phyloP scores from a whole-genome alignment of 1,139 yeast genomes.

The Hyphopichia pseudoburtonii region DNA sequence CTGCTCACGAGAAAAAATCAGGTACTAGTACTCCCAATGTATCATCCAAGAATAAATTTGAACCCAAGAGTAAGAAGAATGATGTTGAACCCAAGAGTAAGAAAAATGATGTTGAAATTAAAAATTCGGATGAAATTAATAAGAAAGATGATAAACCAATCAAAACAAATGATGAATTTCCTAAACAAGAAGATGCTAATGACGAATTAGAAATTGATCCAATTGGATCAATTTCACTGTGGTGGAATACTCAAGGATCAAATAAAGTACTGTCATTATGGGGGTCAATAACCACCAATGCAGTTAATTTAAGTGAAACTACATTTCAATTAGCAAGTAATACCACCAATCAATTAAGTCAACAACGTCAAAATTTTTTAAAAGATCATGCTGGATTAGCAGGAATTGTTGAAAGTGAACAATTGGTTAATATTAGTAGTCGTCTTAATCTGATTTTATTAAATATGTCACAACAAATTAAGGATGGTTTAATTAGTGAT shows the following conservation, averaged over 20 bases:
- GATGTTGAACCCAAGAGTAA: slow-evolving; percentile 7
- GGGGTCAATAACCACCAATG: slow-evolving; percentile 55
- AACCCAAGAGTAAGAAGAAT: slow-evolving; percentile 28
- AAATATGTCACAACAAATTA: slow-evolving; percentile 43
- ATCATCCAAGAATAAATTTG: slow-evolving; percentile 18
- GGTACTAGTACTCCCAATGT: slow-evolving; percentile 17
- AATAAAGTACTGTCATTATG: slow-evolving; percentile 69
- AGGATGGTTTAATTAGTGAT: slow-evolving; percentile 68
- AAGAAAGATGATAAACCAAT: slow-evolving; percentile 7
- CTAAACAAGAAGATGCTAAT: slow-evolving; percentile 8
- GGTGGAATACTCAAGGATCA: slow-evolving; percentile 84
- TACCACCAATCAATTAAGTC: slow-evolving; percentile 45
- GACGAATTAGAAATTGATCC: slow-evolving; percentile 53
- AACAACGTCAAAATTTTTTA: slow-evolving; percentile 40
- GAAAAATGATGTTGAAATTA: background rate
- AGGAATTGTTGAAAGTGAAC: slow-evolving; percentile 24
- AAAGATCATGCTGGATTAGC: slow-evolving; percentile 17
- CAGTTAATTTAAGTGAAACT: slow-evolving; percentile 40
- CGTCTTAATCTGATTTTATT: slow-evolving; percentile 36
- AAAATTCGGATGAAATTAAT: no score
- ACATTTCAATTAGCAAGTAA: slow-evolving; percentile 45
- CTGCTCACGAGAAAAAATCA: slow-evolving; percentile 38
- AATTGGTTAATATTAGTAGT: slow-evolving; percentile 28
- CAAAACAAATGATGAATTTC: slow-evolving; percentile 6
- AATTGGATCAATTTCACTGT: slow-evolving; percentile 64